Percentiles rank a stretch among this genome's conserved stretches.
These are phyloP conservation scores for Yarrowia sp. DNA, from an alignment of 805 yeast genomes.

Conservation along the genomic window DNA sequence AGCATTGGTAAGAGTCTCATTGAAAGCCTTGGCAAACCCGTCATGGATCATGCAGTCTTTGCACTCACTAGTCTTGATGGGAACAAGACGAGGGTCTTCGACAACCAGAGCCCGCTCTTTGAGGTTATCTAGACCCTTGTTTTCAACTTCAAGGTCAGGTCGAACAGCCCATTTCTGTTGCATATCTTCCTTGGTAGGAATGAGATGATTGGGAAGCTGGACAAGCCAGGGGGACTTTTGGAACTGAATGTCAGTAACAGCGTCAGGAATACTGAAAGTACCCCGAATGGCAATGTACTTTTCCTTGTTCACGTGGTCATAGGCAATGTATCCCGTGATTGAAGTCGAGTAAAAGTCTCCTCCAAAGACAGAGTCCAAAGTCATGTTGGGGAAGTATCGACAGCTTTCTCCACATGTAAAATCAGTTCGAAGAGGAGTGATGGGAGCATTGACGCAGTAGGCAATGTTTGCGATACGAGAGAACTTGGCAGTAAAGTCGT, in stretches of 20 bases:
- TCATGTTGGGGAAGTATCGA: slow-evolving; percentile 19
- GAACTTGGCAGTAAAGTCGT: slow-evolving; percentile 18
- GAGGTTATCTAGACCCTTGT: background rate
- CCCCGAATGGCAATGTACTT: slow-evolving; percentile 12
- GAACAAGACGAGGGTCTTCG: slow-evolving; percentile 4
- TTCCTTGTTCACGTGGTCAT: background rate
- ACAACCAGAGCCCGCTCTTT: background rate
- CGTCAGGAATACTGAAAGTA: slow-evolving; percentile 15
- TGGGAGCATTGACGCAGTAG: slow-evolving; percentile 9
- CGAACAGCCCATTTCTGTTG: slow-evolving; percentile 1
- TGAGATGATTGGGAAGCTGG: background rate
- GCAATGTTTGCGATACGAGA: slow-evolving; percentile 4
- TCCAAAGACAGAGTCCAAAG: slow-evolving; percentile 13
- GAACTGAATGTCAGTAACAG: slow-evolving; percentile 10
- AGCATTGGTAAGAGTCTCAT: slow-evolving; percentile 3
- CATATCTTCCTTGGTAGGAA: background rate
- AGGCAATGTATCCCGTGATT: slow-evolving; percentile 9
- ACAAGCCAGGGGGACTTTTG: slow-evolving; percentile 12
- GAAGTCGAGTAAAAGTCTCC: slow-evolving; percentile 15
- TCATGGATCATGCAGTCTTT: slow-evolving; percentile 7
- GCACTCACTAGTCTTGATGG: background rate
- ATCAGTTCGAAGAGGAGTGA: slow-evolving; percentile 2
- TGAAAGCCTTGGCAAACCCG: slow-evolving; percentile 6
- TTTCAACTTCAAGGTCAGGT: background rate
- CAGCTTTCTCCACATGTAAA: slow-evolving; percentile 14